These are phyloP conservation scores for Omphalotus guepiniiformis DNA, from an alignment of 768 basidiomycete genomes.

Conservation along the genomic window DNA sequence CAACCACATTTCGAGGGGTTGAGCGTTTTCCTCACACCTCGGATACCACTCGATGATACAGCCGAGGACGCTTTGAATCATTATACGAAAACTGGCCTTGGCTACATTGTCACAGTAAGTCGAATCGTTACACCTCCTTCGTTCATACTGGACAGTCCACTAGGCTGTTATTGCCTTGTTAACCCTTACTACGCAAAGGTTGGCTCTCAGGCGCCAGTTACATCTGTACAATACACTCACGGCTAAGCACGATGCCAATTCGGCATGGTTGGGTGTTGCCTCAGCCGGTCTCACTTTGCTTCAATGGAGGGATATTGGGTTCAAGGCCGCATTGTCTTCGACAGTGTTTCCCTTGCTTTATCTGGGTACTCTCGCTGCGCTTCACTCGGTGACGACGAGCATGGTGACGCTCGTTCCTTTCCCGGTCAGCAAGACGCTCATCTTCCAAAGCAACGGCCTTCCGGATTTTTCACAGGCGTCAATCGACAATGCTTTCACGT, in stretches of 20 bases:
- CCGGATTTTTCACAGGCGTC: background rate
- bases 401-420: background rate
- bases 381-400: constrained; percentile 1
- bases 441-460: background rate
- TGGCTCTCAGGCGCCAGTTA: constrained; percentile 6
- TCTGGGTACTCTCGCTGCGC: background rate
- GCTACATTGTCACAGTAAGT: constrained; percentile 1
- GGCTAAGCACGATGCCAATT: constrained; percentile 3
- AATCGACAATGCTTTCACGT: background rate
- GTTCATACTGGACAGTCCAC: background rate
- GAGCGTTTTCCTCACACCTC: no score
- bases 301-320: background rate
- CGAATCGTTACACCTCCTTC: background rate
- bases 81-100: background rate
- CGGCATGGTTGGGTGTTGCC: constrained; percentile 4
- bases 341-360: background rate
- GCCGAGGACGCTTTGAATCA: no score
- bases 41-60: no score
- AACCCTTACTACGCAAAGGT: background rate
- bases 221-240: background rate
- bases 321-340: background rate
- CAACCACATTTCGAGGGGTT: no score
- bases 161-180: constrained; percentile 1
- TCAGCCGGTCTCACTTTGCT: background rate
- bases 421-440: background rate